These are phyloP conservation scores for Yarrowia keelungensis DNA, from an alignment of 805 yeast species.

Conservation along the genomic window DNA sequence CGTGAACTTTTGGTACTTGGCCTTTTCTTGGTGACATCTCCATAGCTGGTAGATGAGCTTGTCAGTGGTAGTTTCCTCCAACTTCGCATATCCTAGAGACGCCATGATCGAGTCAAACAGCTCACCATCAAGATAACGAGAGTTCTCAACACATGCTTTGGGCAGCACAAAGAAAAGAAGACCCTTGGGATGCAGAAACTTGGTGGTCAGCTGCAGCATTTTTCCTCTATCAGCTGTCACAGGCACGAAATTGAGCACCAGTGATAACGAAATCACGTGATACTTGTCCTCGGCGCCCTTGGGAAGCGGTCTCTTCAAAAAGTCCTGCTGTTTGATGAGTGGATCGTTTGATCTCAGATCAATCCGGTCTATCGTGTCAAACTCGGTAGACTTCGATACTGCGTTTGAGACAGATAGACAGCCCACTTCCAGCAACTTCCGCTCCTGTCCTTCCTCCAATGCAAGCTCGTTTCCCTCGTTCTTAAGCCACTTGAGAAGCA, in stretches of 20 bases:
- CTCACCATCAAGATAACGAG: slow-evolving; percentile 70
- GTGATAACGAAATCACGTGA: slow-evolving; percentile 76
- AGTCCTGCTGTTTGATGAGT: slow-evolving; percentile 76
- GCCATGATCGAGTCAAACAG: slow-evolving; percentile 57
- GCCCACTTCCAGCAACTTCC: slow-evolving; percentile 79
- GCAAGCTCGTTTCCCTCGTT: slow-evolving; percentile 44
- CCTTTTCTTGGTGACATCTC: slow-evolving; percentile 52
- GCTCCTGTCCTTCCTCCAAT: slow-evolving; percentile 15
- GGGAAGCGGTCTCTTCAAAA: slow-evolving; percentile 78
- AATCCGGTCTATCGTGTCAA: slow-evolving; percentile 63
- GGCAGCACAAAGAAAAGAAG: slow-evolving; percentile 82
- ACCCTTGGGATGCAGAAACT: slow-evolving; percentile 56
- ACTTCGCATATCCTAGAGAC: slow-evolving; percentile 63
- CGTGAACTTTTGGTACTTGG: slow-evolving; percentile 43
- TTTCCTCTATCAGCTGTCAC: slow-evolving; percentile 72
- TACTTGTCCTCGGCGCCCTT: slow-evolving; percentile 52
- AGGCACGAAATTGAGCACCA: slow-evolving; percentile 90
- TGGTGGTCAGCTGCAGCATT: slow-evolving; percentile 69
- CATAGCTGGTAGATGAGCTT: slow-evolving; percentile 79
- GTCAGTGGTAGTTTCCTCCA: slow-evolving; percentile 62
- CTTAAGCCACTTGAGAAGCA: slow-evolving; percentile 74
- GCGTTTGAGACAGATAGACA: slow-evolving; percentile 71
- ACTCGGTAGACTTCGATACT: slow-evolving; percentile 66
- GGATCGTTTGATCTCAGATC: slow-evolving; percentile 85
- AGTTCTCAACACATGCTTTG: slow-evolving; percentile 81